Evolutionary conservation across 441 rosid species (phyloP).

Genomic region (Syzygium malaccense): DNA sequence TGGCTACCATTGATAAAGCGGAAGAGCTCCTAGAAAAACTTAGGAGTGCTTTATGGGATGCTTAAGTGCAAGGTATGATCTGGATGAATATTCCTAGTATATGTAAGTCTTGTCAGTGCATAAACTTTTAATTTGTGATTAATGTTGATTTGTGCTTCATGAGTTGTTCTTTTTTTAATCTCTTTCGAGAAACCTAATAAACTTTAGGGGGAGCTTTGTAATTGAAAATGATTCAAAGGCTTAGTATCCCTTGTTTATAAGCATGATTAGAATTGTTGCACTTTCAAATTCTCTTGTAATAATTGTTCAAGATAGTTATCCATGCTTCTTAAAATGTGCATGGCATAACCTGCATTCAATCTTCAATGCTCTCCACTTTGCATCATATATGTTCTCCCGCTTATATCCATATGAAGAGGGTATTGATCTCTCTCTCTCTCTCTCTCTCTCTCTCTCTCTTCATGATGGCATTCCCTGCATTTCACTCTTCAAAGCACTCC

Average conservation of each 20-base stretch:
- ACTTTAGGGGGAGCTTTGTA: neutral
- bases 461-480: neutral
- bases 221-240: neutral
- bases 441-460: neutral
- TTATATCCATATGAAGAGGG: neutral
- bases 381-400: neutral
- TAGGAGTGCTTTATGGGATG: conserved; percentile 72
- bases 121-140: neutral
- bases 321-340: neutral
- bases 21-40: conserved; percentile 77
- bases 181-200: neutral
- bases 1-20: conserved; percentile 85
- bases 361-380: neutral
- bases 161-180: neutral
- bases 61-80: conserved; percentile 67
- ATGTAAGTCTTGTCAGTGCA: neutral
- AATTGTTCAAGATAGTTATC: neutral
- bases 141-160: neutral
- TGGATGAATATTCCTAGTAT: neutral
- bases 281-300: neutral
- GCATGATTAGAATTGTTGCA: neutral
- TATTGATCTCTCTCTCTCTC: neutral
- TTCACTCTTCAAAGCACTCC: no score
- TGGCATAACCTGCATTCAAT: neutral
- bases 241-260: neutral